Evolutionary conservation across 371 early-diverging fungal genomes (phyloP).

Genomic region (Chytridium lagenaria): DNA sequence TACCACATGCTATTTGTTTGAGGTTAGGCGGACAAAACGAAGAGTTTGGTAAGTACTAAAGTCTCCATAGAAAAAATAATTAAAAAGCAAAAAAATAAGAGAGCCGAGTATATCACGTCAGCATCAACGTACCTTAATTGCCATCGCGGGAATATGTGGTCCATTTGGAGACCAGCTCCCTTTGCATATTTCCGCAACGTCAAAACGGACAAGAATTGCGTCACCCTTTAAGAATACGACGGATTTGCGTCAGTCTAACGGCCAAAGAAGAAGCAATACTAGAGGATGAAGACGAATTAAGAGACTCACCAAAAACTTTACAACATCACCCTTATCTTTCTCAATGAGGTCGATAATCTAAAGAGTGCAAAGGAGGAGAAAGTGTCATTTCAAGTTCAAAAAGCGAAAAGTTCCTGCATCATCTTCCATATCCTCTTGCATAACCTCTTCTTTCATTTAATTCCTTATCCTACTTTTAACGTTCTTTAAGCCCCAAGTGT

Average conservation of each 20-base stretch:
- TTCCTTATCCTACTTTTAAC: too few species aligned
- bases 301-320: slow-evolving; percentile 16
- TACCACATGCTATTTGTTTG: slow-evolving; percentile 17
- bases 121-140: background rate
- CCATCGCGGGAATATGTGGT: background rate
- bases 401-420: too few species aligned
- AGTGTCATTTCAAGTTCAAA: background rate
- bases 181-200: slow-evolving; percentile 4
- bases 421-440: too few species aligned
- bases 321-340: slow-evolving; percentile 19
- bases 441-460: too few species aligned
- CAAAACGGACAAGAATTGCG: slow-evolving; percentile 14
- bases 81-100: background rate
- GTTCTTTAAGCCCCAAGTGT: too few species aligned
- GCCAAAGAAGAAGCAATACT: background rate
- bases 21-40: too few species aligned
- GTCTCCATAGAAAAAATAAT: background rate
- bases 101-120: background rate
- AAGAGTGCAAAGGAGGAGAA: background rate
- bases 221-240: background rate
- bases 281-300: background rate
- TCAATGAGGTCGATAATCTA: slow-evolving; percentile 20
- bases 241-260: background rate
- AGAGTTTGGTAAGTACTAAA: background rate
- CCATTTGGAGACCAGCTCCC: background rate